Evolutionary conservation across 345 rosid genomes (phyloP).

Genomic region (Syzygium grande): DNA sequence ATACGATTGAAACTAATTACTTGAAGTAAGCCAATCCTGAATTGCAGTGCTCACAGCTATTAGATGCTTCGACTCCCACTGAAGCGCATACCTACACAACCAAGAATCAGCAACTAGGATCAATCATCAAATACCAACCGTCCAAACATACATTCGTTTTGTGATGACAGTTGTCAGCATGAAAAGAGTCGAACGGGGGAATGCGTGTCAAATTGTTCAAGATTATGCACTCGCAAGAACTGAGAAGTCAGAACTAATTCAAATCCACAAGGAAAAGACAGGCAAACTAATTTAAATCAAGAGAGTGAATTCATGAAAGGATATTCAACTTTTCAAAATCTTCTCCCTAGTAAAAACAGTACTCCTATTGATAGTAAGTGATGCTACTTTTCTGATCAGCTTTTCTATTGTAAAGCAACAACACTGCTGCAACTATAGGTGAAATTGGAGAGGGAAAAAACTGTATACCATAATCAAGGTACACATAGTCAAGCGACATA

Average conservation of each 20-base stretch:
- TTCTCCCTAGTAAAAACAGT: background rate
- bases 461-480: background rate
- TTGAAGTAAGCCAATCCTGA: slow-evolving; percentile 98
- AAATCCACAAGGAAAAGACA: background rate
- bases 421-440: background rate
- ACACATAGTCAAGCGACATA: background rate
- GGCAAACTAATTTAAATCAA: background rate
- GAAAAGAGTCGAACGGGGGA: background rate
- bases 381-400: background rate
- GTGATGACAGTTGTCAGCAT: background rate
- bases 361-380: background rate
- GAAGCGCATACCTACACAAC: slow-evolving; percentile 63
- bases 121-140: background rate
- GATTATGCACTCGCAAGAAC: background rate
- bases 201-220: background rate
- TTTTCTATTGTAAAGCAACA: background rate
- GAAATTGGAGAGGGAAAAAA: background rate
- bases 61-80: slow-evolving; percentile 89
- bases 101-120: background rate
- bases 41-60: slow-evolving; percentile 93
- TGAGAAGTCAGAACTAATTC: background rate
- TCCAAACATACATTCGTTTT: background rate
- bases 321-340: background rate
- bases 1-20: slow-evolving; percentile 41
- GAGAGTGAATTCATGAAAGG: background rate